Conservation (phyloP, 768 basidiomycete genomes). For the Crepidotus variabilis region DNA sequence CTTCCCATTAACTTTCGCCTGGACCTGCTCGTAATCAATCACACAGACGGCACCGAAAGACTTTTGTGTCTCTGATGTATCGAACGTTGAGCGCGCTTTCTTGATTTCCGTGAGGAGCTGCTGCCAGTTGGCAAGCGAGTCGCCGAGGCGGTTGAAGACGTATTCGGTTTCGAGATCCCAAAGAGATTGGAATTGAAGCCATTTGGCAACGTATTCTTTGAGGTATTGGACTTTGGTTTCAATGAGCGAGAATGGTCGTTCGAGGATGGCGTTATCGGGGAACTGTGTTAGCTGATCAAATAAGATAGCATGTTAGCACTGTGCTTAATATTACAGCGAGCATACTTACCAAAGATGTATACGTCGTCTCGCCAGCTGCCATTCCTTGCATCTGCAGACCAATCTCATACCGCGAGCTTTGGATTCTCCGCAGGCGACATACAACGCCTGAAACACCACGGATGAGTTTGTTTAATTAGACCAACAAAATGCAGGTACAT, state of each 20-base stretch:
- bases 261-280: conserved; percentile 60
- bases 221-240: conserved; percentile 86
- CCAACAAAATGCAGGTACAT: conserved; percentile 5
- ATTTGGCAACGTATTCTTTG: conserved; percentile 90
- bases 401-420: conserved; percentile 96
- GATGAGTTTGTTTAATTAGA: conserved; percentile 6
- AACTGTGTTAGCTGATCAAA: conserved; percentile 64
- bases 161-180: conserved; percentile 99
- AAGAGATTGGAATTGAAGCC: conserved; percentile 98
- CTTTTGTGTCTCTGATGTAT: conserved; percentile 91
- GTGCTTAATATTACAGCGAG: background rate
- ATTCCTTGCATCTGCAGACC: conserved; percentile 85
- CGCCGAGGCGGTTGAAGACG: conserved; percentile 93
- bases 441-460: conserved; percentile 58
- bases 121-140: conserved; percentile 92
- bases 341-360: conserved; percentile 70
- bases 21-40: conserved; percentile 97
- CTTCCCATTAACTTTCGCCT: conserved; percentile 95
- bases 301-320: conserved; percentile 9
- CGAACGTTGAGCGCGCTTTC: conserved; percentile 93
- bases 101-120: conserved; percentile 96
- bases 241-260: conserved; percentile 80
- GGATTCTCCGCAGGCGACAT: conserved; percentile 82
- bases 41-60: conserved; percentile 87
- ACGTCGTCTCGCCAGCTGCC: conserved; percentile 64